Evolutionary conservation across 441 rosid species (phyloP), one percentile per base, ranked within the genome.

Genomic region (Populus trichocarpa): DNA sequence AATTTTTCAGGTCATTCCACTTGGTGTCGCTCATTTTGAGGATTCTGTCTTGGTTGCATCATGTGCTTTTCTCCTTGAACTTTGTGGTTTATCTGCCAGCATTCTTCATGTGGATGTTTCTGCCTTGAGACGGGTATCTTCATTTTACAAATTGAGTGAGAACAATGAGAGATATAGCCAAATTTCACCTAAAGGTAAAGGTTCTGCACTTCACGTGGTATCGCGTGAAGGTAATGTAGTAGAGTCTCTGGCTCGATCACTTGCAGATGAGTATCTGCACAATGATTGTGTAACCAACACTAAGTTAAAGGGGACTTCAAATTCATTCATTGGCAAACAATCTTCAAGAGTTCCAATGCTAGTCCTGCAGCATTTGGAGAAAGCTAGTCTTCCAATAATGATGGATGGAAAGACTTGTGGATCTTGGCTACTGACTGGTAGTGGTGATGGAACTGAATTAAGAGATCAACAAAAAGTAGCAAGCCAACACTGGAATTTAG

Each of bases 401-500:
- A 84, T 74, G 67, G 94, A 90, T 73, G 94, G 88, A 70, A 90
- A 88, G 85, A 91, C 99, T 67, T 91, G 99, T 84, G 99, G 99
- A 72, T 90, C 86, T 86, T 97, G 99, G 99, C 87, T 95, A 72
- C 87, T 86, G 76, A 90, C 90, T 85, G 99, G 99, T 69, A 86
- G 81, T 85, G 97, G 99, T 79, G 92, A 95, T 83, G 99, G 99
- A 70, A 82, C 89, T 76, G 97, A 92, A 83, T 81, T 95, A 83
- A 89, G 99, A 82, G 87, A 91, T 79, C 93, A 87, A 80, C 99
- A 97, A 82, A 91, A 94, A 84, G 92, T 91, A 82, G 95, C 93
- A 73, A 93, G 99, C 83, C 93, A 88, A 84, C 86, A 75, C 82
- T 97, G 99, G 99, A 92, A 88, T 90, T 88, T 97, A 83, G 99